A percentile compares a stretch with the other conserved stretches of the same genome.
Conservation (phyloP, 306 rosid genomes). For the Cajanus cajan region DNA sequence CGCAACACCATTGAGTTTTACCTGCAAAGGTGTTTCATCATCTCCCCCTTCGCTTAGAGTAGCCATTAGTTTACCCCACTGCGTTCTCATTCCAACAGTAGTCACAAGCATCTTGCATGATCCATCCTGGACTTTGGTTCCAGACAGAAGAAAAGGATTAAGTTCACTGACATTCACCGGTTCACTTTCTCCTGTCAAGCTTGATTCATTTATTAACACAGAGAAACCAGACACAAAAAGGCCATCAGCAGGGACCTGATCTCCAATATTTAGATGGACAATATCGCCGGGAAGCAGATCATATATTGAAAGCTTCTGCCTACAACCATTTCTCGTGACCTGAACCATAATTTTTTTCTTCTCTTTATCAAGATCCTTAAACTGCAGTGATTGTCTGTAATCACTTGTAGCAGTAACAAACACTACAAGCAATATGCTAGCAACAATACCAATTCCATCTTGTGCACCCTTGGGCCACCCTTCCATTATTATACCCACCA, state of each 20-base stretch:
- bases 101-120: constrained; percentile 98
- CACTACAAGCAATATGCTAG: constrained; percentile 95
- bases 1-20: constrained; percentile 98
- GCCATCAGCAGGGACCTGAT: constrained; percentile 98
- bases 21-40: constrained; percentile 99
- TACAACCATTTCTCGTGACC: constrained; percentile 74
- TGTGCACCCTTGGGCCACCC: constrained; percentile 99
- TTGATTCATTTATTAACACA: constrained; percentile 84
- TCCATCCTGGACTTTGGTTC: constrained; percentile 99
- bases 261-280: constrained; percentile 90
- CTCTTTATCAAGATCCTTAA: constrained; percentile 94
- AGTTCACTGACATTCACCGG: constrained; percentile 63
- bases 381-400: constrained; percentile 91
- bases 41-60: constrained; percentile 99
- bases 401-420: constrained; percentile 95
- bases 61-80: constrained; percentile 97
- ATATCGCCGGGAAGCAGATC: constrained; percentile 94
- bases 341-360: constrained; percentile 88
- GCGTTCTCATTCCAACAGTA: constrained; percentile 98
- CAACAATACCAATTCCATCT: constrained; percentile 98
- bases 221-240: constrained; percentile 87
- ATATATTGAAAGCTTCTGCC: constrained; percentile 92
- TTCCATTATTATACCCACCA: constrained; percentile 82
- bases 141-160: constrained; percentile 89
- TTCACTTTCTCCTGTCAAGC: constrained; percentile 98